Percentiles rank a stretch among this genome's conserved stretches.
phyloP scores from a whole-genome alignment of 768 basidiomycete genomes.

The Boletus bicolor region DNA sequence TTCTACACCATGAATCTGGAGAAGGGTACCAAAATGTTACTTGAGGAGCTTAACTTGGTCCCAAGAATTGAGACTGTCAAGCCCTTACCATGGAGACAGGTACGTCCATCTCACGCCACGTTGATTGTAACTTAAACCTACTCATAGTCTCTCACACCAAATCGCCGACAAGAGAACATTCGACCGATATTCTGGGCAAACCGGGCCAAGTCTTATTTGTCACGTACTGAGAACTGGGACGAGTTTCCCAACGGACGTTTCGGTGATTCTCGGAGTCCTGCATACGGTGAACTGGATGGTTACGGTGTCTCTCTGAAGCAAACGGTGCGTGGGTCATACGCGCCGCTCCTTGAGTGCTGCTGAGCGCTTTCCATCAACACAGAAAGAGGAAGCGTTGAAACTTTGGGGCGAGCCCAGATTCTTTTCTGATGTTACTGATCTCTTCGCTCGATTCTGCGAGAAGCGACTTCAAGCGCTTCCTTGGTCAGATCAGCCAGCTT shows the following conservation, averaged over 20 bases:
- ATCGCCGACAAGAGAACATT: conserved; percentile 85
- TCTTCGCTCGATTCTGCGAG: conserved; percentile 85
- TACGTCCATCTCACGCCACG: conserved; percentile 31
- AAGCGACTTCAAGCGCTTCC: conserved; percentile 75
- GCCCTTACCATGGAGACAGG: conserved; percentile 96
- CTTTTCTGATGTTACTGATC: conserved; percentile 57
- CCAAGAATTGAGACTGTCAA: conserved; percentile 88
- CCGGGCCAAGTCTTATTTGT: conserved; percentile 89
- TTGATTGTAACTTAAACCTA: conserved; percentile 1
- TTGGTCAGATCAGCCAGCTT: conserved; percentile 91
- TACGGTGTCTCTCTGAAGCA: conserved; percentile 93
- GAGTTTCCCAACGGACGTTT: conserved; percentile 99
- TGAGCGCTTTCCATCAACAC: conserved; percentile 28
- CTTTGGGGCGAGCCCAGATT: conserved; percentile 84
- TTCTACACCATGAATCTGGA: conserved; percentile 99
- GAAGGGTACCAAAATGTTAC: conserved; percentile 90
- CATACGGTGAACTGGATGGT: conserved; percentile 96
- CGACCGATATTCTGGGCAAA: conserved; percentile 99
- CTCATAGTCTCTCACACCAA: conserved; percentile 82
- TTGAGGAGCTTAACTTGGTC: conserved; percentile 88
- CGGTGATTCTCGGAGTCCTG: conserved; percentile 95
- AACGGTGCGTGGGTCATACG: conserved; percentile 47
- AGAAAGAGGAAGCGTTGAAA: conserved; percentile 85
- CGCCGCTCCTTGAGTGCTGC: neutral
- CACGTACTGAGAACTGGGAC: conserved; percentile 98